Evolutionary conservation across 148 eudicot species (phyloP).

Genomic region (Diospyros lotus): DNA sequence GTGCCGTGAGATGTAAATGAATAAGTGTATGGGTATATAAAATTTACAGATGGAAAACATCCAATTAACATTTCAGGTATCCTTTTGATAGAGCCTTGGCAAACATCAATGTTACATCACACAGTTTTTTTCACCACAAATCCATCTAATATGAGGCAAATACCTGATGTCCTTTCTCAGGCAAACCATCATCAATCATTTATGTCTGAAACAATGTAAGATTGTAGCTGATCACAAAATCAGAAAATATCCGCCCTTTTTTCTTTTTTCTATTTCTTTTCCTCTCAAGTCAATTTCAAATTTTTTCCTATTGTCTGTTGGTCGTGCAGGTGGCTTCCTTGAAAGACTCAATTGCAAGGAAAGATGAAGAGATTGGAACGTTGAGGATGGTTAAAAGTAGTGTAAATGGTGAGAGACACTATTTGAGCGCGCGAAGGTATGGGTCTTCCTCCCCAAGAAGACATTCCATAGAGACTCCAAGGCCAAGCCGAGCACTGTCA

Average conservation of each 20-base stretch:
- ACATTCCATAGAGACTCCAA: conserved; percentile 47
- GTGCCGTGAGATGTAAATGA: too few species aligned
- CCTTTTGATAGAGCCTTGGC: too few species aligned
- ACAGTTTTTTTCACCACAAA: too few species aligned
- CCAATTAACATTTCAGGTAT: too few species aligned
- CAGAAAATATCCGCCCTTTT: neutral
- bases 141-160: too few species aligned
- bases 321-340: conserved; percentile 56
- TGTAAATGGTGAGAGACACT: conserved; percentile 39
- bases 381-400: conserved; percentile 42
- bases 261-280: neutral
- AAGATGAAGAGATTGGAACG: conserved; percentile 77
- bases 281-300: neutral
- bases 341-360: conserved; percentile 63
- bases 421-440: conserved; percentile 32
- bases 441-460: conserved; percentile 65
- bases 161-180: too few species aligned
- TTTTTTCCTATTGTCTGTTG: neutral
- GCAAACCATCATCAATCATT: too few species aligned
- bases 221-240: neutral
- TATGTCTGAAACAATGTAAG: neutral
- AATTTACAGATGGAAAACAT: too few species aligned
- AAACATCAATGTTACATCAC: too few species aligned
- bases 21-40: too few species aligned
- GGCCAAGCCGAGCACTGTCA: conserved; percentile 26